Evolutionary conservation across 2,329 filamentous ascomycete species (phyloP).

Genomic region (Penicillium brevicompactum): DNA sequence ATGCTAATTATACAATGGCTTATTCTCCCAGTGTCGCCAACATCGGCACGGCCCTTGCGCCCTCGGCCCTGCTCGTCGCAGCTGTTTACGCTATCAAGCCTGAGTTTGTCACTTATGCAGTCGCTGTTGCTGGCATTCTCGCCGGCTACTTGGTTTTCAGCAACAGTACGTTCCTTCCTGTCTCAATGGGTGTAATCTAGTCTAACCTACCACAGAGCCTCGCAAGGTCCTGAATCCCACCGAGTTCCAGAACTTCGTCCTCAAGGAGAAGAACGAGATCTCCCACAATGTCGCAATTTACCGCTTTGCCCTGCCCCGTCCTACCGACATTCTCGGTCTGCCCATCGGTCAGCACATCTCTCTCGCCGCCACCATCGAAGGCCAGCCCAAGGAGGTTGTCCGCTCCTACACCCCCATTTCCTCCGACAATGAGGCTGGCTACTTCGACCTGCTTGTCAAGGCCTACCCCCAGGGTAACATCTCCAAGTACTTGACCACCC

Average conservation of each 20-base stretch:
- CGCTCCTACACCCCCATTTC: slow-evolving; percentile 92
- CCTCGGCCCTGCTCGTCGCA: slow-evolving; percentile 74
- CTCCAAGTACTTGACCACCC: slow-evolving; percentile 83
- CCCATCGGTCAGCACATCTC: slow-evolving; percentile 99
- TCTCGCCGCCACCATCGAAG: slow-evolving; percentile 79
- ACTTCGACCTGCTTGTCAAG: slow-evolving; percentile 97
- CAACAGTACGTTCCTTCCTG: slow-evolving; percentile 61
- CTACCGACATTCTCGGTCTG: slow-evolving; percentile 83
- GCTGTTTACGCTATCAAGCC: slow-evolving; percentile 77
- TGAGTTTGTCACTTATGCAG: slow-evolving; percentile 74
- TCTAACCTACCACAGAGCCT: slow-evolving; percentile 55
- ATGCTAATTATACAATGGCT: slow-evolving; percentile 11
- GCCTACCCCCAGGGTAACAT: slow-evolving; percentile 98
- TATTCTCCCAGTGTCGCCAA: slow-evolving; percentile 47
- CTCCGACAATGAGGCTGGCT: slow-evolving; percentile 83
- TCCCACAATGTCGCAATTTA: slow-evolving; percentile 99
- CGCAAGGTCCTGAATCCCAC: slow-evolving; percentile 84
- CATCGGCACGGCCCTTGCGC: slow-evolving; percentile 80
- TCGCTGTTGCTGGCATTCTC: slow-evolving; percentile 65
- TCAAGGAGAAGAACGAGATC: slow-evolving; percentile 91
- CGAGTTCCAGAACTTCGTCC: slow-evolving; percentile 86
- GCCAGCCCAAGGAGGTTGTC: slow-evolving; percentile 78
- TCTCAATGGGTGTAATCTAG: slow-evolving; percentile 1
- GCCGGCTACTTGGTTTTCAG: slow-evolving; percentile 71
- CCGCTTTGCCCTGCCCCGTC: slow-evolving; percentile 81